Conservation (phyloP, 2,329 filamentous ascomycete genomes). For the Phyllosticta capitalensis region DNA sequence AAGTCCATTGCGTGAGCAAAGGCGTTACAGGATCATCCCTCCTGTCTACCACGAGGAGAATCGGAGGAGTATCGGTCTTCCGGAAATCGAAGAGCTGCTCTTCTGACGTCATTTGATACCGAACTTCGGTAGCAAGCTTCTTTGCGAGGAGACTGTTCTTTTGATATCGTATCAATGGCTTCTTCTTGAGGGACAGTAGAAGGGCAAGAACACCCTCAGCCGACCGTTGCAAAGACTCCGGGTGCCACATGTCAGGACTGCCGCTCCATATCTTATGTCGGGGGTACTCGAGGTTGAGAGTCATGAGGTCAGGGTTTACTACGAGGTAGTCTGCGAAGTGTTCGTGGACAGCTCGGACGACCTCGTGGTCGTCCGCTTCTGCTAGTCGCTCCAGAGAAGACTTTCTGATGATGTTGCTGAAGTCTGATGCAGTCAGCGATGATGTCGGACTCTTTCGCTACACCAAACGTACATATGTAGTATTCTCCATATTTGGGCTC, state of each 20-base stretch:
- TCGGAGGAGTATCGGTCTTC: conserved; percentile 86
- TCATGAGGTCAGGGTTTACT: conserved; percentile 88
- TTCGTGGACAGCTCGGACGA: conserved; percentile 88
- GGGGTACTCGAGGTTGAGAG: conserved; percentile 63
- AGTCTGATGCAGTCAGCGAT: conserved; percentile 44
- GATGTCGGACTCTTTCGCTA: conserved; percentile 7
- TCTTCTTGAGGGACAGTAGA: conserved; percentile 88
- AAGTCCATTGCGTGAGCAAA: conserved; percentile 94
- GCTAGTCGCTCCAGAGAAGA: conserved; percentile 87
- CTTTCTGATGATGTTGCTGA: conserved; percentile 96
- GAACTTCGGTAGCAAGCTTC: conserved; percentile 85
- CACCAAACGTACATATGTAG: conserved; percentile 53
- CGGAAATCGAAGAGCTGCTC: conserved; percentile 95
- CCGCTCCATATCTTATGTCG: conserved; percentile 71
- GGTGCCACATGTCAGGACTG: conserved; percentile 80
- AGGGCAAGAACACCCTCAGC: conserved; percentile 81
- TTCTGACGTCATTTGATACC: conserved; percentile 90
- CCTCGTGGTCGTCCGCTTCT: conserved; percentile 94
- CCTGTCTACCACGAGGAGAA: conserved; percentile 81
- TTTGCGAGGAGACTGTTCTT: conserved; percentile 84
- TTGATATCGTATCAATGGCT: conserved; percentile 85
- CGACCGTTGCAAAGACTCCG: conserved; percentile 74
- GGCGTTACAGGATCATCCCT: conserved; percentile 93
- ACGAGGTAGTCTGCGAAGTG: conserved; percentile 95
- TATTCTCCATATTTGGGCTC: conserved; percentile 98